Evolutionary conservation across 192 early-diverging fungal genomes (phyloP).

Genomic region (Backusella macrospora): DNA sequence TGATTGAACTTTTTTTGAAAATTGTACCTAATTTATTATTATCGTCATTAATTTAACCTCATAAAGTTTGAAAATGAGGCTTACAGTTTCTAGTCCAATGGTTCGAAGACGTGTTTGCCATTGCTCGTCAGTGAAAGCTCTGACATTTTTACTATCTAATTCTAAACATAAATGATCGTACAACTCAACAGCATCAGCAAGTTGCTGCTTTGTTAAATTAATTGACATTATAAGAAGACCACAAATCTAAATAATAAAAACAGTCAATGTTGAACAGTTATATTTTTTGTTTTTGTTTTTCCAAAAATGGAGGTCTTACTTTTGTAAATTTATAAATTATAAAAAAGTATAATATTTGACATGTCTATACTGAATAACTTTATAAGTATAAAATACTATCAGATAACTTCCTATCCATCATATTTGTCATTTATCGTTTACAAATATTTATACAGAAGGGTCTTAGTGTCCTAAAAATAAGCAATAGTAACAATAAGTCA

Average conservation of each 20-base stretch:
- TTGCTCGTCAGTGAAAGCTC: background rate
- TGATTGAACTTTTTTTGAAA: slow-evolving; percentile 7
- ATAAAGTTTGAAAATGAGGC: background rate
- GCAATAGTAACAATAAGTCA: too few relatives aligned
- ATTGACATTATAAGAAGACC: background rate
- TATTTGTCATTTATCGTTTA: too few relatives aligned
- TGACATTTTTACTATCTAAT: background rate
- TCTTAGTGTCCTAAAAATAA: too few relatives aligned
- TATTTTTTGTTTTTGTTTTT: background rate
- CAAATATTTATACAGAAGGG: too few relatives aligned
- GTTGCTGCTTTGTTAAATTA: background rate
- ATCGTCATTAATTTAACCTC: background rate
- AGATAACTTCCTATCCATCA: too few relatives aligned
- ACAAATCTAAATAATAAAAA: background rate
- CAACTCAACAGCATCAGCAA: background rate
- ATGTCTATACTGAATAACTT: too few relatives aligned
- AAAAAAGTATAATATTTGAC: too few relatives aligned
- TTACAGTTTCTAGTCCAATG: slow-evolving; percentile 6
- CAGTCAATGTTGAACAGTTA: background rate
- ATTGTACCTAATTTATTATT: background rate
- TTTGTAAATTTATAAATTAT: background rate
- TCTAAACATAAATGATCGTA: background rate
- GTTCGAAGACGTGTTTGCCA: background rate
- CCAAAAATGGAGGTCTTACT: background rate
- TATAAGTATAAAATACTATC: too few relatives aligned